These are phyloP conservation scores for Collariella sp. DNA, from an alignment of 495 filamentous ascomycete species.

Conservation along the genomic window DNA sequence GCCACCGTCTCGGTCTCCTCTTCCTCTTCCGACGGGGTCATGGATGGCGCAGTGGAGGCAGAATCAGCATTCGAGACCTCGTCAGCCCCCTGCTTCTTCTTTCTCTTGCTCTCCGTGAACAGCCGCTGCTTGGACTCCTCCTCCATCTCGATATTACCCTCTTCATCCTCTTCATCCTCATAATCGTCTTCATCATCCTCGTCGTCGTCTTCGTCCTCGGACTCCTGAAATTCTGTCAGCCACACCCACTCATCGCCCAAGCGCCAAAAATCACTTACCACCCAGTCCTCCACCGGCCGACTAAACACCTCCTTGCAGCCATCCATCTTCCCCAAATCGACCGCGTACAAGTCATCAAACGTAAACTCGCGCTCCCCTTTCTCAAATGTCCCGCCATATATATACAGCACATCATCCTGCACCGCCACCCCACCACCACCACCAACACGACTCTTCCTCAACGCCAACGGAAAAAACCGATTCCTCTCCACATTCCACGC, in stretches of 20 bases:
- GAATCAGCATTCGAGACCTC: conserved; percentile 29
- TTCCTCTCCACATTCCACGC: conserved; percentile 94
- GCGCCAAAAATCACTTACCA: conserved; percentile 35
- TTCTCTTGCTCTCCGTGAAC: conserved; percentile 36
- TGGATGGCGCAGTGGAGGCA: conserved; percentile 21
- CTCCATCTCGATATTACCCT: conserved; percentile 42
- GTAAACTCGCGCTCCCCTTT: conserved; percentile 90
- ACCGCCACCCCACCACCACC: no score
- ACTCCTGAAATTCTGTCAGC: conserved; percentile 38
- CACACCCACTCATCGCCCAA: neutral
- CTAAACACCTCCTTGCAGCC: conserved; percentile 84
- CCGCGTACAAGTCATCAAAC: conserved; percentile 86
- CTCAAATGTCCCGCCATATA: conserved; percentile 91
- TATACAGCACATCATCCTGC: conserved; percentile 83
- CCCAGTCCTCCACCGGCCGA: conserved; percentile 77
- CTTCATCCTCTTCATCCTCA: conserved; percentile 57
- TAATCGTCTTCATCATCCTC: conserved; percentile 63
- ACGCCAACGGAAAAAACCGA: conserved; percentile 74
- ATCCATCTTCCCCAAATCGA: conserved; percentile 86
- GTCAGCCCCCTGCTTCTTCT: conserved; percentile 39
- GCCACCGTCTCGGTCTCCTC: conserved; percentile 39
- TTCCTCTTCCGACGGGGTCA: conserved; percentile 37
- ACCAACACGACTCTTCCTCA: conserved; percentile 63
- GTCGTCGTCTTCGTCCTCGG: conserved; percentile 58
- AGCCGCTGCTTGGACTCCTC: conserved; percentile 25